A percentile compares a stretch with the other conserved stretches of the same genome.
Conservation (phyloP, 768 basidiomycete genomes). For the Tremella fuciformis region DNA sequence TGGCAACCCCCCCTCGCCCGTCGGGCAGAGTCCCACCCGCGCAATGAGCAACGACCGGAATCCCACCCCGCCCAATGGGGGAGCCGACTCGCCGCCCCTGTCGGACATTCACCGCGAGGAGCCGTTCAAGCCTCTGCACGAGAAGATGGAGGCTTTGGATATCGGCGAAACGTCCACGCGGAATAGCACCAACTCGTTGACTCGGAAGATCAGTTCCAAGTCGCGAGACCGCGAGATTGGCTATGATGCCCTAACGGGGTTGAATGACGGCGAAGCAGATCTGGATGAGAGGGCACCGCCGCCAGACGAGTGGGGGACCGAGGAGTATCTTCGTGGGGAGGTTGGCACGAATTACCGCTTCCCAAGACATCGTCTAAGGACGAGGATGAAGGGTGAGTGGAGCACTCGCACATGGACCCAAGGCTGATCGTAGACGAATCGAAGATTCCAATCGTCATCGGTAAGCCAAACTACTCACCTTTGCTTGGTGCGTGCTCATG, state of each 20-base stretch:
- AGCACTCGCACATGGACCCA: too few relatives aligned
- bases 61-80: slow-evolving; percentile 1
- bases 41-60: background rate
- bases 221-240: slow-evolving; percentile 28
- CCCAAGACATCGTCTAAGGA: slow-evolving; percentile 50
- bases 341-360: slow-evolving; percentile 50
- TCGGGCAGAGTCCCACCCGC: slow-evolving; percentile 3
- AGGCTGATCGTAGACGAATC: slow-evolving; percentile 32
- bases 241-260: slow-evolving; percentile 44
- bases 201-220: slow-evolving; percentile 8
- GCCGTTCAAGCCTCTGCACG: slow-evolving; percentile 1
- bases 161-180: background rate
- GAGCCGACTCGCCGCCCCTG: slow-evolving; percentile 29
- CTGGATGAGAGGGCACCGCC: slow-evolving; percentile 47
- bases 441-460: slow-evolving; percentile 75
- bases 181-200: background rate
- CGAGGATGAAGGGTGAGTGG: slow-evolving; percentile 50
- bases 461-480: slow-evolving; percentile 14
- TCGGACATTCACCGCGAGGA: slow-evolving; percentile 15
- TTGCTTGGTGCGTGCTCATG: slow-evolving; percentile 4
- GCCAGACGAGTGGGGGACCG: slow-evolving; percentile 40
- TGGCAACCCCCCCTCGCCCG: slow-evolving; percentile 35
- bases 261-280: slow-evolving; percentile 52
- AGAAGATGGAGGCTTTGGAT: slow-evolving; percentile 3
- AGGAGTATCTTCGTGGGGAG: slow-evolving; percentile 42